Base-by-base conservation (phyloP, 2,329 filamentous ascomycete genomes). In the Penicillium sclerotigenum region DNA sequence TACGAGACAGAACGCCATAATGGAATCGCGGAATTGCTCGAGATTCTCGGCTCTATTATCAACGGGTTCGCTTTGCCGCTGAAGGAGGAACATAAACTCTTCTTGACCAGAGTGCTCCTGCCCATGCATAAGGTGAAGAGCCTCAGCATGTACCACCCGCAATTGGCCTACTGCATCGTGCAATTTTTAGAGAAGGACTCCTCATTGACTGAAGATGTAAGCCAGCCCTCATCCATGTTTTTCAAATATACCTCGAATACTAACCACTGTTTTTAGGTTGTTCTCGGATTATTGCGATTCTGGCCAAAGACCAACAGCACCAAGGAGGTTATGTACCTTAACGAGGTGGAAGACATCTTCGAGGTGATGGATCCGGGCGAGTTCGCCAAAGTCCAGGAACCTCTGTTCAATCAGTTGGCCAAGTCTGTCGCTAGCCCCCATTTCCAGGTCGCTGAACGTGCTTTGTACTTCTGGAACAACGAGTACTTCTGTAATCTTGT, bases 281-380 rank as follows among this genome's bases (percentile, higher is more conserved):
- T 99, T 47, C 85, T 97, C 63, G 94, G 94, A 43, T 81, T 99
- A 54, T 81, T 99, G 60, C 88, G 94, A 65, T 99, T 97, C 75
- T 99, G 94, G 94, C 94, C 94, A 46, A 99, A 99, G 81, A 91
- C 96, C 67, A 99, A 99, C 78, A 97, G 94, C 77, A 99, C 94
- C 51, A 99, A 99, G 77, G 94, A 99, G 76, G 94, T 99, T 71
- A 99, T 99, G 94, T 99, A 95, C 78, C 80, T 99, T 67, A 99
- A 99, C 68, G 94, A 99, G 75, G 93, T 99, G 33, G 94, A 99
- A 74, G 94, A 99, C 71, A 99, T 99, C 61, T 99, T 99, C 71
- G 94, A 99, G 76, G 94, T 99, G 46, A 99, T 99, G 94, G 94
- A 99, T 70, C 94, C 94, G 20, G 91, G 90, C 61, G 94, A 99